Evolutionary conservation across 805 yeast species (phyloP), one percentile per base, ranked within the genome.

Genomic region (Alloascoidea africana): DNA sequence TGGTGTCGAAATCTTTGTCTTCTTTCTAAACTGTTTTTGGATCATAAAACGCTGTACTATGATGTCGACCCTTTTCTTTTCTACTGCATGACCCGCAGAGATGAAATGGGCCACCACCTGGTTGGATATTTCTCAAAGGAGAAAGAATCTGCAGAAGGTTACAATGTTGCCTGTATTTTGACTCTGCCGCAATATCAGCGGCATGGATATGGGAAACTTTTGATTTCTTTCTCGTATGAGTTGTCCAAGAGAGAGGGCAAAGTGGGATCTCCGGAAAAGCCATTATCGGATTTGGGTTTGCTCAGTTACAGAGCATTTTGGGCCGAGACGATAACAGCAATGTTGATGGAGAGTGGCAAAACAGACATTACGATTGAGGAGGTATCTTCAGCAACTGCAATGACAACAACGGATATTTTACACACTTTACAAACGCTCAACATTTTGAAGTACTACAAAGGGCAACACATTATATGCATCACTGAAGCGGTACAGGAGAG

Each of bases 41-140:
- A 91, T 60, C 98, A 91, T 63, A 91, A 91, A 54, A 86, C 98
- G 0, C 66, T 91, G 27, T 91, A 91, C 59, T 91, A 91, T 55
- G 99, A 91, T 55, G 99, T 91, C 36, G 99, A 91, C 55, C 99
- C 99, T 2, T 91, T 91, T 48, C 60, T 91, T 48, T 91, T 91
- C 53, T 91, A 91, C 55, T 82, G 95, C 51, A 91, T 91, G 98
- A 86, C 96, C 1, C 68, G 74, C 41, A 68, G 84, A 42, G 95
- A 89, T 48, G 86, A 80, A 42, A 69, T 73, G 42, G 98, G 98
- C 2, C 97, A 89, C 55, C 97, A 91, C 59, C 63, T 91, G 35
- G 96, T 91, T 4, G 99, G 99, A 0, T 91, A 82, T 54, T 91
- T 91, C 51, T 87, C 97, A 4, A 91, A 91, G 49, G 99, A 91